Percentiles rank a stretch among this genome's conserved stretches.
Conservation (phyloP, 2,329 filamentous ascomycete species). For the Helotiales sp. region DNA sequence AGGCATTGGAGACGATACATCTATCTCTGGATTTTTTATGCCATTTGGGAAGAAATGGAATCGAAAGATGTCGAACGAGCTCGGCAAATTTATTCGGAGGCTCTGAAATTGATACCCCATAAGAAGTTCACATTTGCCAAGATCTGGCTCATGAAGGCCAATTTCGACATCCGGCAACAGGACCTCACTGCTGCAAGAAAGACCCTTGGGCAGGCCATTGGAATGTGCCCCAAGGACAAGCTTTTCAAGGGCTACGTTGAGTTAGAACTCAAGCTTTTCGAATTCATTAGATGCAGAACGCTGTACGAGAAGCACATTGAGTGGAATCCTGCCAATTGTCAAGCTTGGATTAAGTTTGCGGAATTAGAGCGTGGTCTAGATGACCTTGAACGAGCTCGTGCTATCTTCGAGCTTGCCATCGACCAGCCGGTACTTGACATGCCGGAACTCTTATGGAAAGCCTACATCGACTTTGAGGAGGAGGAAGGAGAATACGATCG, state of each 20-base stretch:
- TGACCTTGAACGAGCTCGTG: constrained; percentile 82
- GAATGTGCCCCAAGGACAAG: constrained; percentile 94
- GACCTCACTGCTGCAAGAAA: constrained; percentile 81
- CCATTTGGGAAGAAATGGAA: constrained; percentile 89
- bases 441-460: constrained; percentile 97
- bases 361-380: constrained; percentile 90
- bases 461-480: constrained; percentile 98
- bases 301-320: constrained; percentile 93
- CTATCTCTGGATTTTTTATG: constrained; percentile 97
- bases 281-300: constrained; percentile 87
- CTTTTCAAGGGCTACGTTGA: constrained; percentile 93
- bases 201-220: constrained; percentile 84
- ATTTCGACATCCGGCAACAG: constrained; percentile 88
- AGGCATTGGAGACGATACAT: constrained; percentile 97
- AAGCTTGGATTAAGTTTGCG: constrained; percentile 96
- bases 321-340: constrained; percentile 86
- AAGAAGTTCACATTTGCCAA: constrained; percentile 98
- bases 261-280: constrained; percentile 88
- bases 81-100: constrained; percentile 87
- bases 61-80: constrained; percentile 77
- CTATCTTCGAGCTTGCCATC: constrained; percentile 90
- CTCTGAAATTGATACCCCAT: constrained; percentile 84
- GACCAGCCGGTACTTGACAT: constrained; percentile 84
- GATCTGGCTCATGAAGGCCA: constrained; percentile 89
- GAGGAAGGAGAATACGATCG: constrained; percentile 89